Conservation (phyloP, 116 monocot species). For the Iris pallida region DNA sequence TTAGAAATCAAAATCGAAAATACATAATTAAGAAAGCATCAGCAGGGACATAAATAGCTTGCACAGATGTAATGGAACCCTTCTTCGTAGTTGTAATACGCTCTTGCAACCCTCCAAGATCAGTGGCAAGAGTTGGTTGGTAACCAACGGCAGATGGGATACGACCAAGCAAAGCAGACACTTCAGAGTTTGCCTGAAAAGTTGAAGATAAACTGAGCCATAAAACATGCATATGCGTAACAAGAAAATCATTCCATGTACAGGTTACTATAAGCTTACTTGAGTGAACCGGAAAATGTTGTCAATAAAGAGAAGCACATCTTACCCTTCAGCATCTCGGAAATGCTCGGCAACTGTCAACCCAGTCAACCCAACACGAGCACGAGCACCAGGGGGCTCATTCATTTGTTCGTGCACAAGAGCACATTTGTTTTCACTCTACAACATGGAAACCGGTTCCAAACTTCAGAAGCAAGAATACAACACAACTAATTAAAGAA, state of each 20-base stretch:
- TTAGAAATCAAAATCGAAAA: too few relatives aligned
- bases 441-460: neutral
- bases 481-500: neutral
- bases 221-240: too few relatives aligned
- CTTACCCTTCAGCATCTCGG: too few relatives aligned
- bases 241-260: too few relatives aligned
- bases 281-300: too few relatives aligned
- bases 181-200: too few relatives aligned
- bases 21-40: too few relatives aligned
- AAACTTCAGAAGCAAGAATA: neutral
- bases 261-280: too few relatives aligned
- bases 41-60: slow-evolving; percentile 97
- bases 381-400: slow-evolving; percentile 87
- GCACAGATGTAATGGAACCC: slow-evolving; percentile 94
- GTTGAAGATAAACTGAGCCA: too few relatives aligned
- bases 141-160: slow-evolving; percentile 98
- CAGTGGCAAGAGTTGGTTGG: slow-evolving; percentile 93
- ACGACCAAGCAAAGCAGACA: slow-evolving; percentile 96
- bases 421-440: slow-evolving; percentile 83
- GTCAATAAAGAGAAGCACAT: too few relatives aligned
- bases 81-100: slow-evolving; percentile 94
- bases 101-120: slow-evolving; percentile 96
- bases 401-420: slow-evolving; percentile 90
- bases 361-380: slow-evolving; percentile 78
- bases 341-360: slow-evolving; percentile 71